Base-by-base conservation (phyloP, 768 basidiomycete species). In the Auricularia auricula-judae region DNA sequence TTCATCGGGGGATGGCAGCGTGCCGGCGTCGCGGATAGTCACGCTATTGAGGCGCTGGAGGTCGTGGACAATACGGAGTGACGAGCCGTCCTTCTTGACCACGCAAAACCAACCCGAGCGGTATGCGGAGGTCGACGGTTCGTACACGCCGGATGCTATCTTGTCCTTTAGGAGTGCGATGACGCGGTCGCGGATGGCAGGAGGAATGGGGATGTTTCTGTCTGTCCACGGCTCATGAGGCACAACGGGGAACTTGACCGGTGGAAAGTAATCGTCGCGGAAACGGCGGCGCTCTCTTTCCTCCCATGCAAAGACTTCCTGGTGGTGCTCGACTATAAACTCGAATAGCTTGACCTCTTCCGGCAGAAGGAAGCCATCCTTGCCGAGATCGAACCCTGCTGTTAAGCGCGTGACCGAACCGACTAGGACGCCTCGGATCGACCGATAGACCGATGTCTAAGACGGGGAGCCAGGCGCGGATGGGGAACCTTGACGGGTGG, bases 81-180 rank as follows among this genome's bases (percentile, higher is more conserved):
- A 70, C 36, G 74, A 73, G 0, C 76, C 71, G 63, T 78, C 74
- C 64, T 76, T 76, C 66, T 80, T 80, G 0, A 72, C 35, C 0
- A 80, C 76, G 23, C 69, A 72, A 61, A 80, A 82, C 78, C 76
- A 80, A 5, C 72, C 64, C 0, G 76, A 76, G 0, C 75, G 68
- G 36, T 82, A 82, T 0, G 76, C 77, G 0, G 73, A 73, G 36
- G 78, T 72, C 0, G 74, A 77, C 0, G 71, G 74, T 67, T 82
- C 75, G 62, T 79, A 81, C 0, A 79, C 73, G 18, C 80, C 77
- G 0, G 77, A 68, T 0, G 65, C 70, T 8, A 80, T 72, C 65
- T 81, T 81, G 1, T 68, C 62, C 4, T 69, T 51, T 21, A 67
- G 66, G 8, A 80, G 72, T 60, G 77, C 65, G 3, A 59, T 36